Percentiles rank a stretch among this genome's conserved stretches.
phyloP scores from a whole-genome alignment of 805 yeast species.

The Teunomyces funiuensis region DNA sequence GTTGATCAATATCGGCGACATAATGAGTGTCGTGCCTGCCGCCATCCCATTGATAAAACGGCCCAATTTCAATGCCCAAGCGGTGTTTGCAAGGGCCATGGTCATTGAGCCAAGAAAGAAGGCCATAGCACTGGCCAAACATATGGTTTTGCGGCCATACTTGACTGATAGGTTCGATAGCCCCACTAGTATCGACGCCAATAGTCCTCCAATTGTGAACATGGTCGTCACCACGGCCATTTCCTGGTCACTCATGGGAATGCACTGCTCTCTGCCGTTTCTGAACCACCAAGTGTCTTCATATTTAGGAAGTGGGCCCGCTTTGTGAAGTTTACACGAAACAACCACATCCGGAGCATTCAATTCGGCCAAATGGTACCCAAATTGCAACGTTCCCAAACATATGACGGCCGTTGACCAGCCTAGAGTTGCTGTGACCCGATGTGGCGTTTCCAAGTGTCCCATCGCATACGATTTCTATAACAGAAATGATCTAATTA shows the following conservation, averaged over 20 bases:
- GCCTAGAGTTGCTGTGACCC: conserved; percentile 28
- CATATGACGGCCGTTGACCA: conserved; percentile 38
- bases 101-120: conserved; percentile 25
- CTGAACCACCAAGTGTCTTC: conserved; percentile 28
- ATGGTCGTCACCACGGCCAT: conserved; percentile 31
- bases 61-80: conserved; percentile 25
- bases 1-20: conserved; percentile 40
- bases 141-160: conserved; percentile 26
- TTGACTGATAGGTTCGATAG: conserved; percentile 20
- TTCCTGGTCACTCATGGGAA: conserved; percentile 23
- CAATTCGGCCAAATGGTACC: conserved; percentile 39
- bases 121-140: conserved; percentile 14
- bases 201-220: conserved; percentile 39
- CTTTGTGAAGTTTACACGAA: conserved; percentile 22
- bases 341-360: conserved; percentile 34
- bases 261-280: conserved; percentile 25
- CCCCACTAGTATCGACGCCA: conserved; percentile 31
- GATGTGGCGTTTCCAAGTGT: conserved; percentile 17
- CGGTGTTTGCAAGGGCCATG: conserved; percentile 25
- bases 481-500: not conserved
- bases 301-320: conserved; percentile 21
- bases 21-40: conserved; percentile 40
- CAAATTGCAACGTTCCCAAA: conserved; percentile 39
- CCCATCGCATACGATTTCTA: conserved; percentile 1
- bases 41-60: conserved; percentile 37